Base-by-base conservation (phyloP, 2,329 filamentous ascomycete genomes). In the Didymella segeticola region DNA sequence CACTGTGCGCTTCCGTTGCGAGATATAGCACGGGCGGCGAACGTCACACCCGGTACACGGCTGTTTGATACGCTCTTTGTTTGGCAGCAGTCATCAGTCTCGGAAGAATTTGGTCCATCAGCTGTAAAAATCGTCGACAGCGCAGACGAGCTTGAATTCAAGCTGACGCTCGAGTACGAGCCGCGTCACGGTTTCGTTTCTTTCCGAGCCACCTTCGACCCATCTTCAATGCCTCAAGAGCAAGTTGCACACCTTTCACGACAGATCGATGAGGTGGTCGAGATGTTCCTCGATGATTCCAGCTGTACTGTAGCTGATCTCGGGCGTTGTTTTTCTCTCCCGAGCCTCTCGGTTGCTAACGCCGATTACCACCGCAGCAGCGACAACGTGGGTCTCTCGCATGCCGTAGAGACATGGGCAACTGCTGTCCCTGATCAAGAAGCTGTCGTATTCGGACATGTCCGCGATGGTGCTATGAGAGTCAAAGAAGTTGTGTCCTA, bases 21-120 rank as follows among this genome's bases (percentile, higher is more conserved):
- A 1, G 85, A 91, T 2, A 90, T 96, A 60, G 88, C 86, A 64
- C 85, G 83, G 60, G 73, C 82, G 1, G 83, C 82, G 3, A 82
- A 81, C 0, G 56, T 88, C 1, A 75, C 80, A 23, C 79, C 85
- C 0, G 78, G 81, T 1, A 80, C 84, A 31, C 75, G 76, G 1
- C 74, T 96, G 0, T 96, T 93, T 62, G 90, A 96, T 61, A 82
- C 87, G 0, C 77, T 96, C 0, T 88, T 96, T 64, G 87, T 93
- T 0, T 97, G 93, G 80, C 93, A 97, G 64, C 88, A 96, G 67
- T 89, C 87, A 0, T 77, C 89, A 15, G 59, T 73, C 1, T 71
- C 72, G 12, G 57, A 60, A 14, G 57, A 60, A 2, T 60, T 68
- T n/a, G 39, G 45, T 11, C 38, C 56, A 15, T 58, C 67, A 63